Evolutionary conservation across 1,284 basidiomycete species (phyloP), one percentile per base, ranked within the genome.

Genomic region (Meira miltonrushii): DNA sequence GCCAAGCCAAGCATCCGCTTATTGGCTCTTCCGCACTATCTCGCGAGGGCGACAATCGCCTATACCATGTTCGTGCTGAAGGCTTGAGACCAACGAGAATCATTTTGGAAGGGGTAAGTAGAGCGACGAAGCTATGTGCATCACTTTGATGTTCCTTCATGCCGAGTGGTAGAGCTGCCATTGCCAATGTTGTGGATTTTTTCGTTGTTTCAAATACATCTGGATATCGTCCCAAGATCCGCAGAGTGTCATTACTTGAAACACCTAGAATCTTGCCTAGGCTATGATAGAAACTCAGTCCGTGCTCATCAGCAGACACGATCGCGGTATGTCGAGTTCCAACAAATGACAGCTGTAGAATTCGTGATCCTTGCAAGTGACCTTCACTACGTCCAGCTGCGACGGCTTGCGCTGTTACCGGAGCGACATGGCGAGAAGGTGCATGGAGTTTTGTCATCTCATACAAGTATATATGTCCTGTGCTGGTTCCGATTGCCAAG

Each of bases 261-360:
- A 99, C 88, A 63, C 96, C 96, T 17, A 98, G 83, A 7, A 98
- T 88, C 73, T 91, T 93, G 17, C 95, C 93, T 1, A 99, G 82
- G 55, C 88, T 90, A 79, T 97, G 94, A 78, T 92, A 97, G 80
- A 99, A 98, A 0, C 91, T 89, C 3, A 97, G 83, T 0, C 95
- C 95, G 62, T 85, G 82, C 61, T 93, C 89, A 77, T 98, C 95
- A 1, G 91, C 90, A 10, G 88, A 89, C 39, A 97, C 86, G 54
- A 98, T 85, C 1, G 92, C 92, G 0, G 95, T 98, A 74, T 96
- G 94, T 40, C 94, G 84, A 15, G 87, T 86, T 7, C 91, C 92
- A n/a, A 98, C 85, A 72, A 98, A 99, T 11, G 86, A 88, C 47
- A 99, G 81, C 68, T 85, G 88, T 59, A 89, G 82, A 52, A 99